Evolutionary conservation across 257 asterid species (phyloP), one percentile per base, ranked within the genome.

Genomic region (Euphrasia confusa): DNA sequence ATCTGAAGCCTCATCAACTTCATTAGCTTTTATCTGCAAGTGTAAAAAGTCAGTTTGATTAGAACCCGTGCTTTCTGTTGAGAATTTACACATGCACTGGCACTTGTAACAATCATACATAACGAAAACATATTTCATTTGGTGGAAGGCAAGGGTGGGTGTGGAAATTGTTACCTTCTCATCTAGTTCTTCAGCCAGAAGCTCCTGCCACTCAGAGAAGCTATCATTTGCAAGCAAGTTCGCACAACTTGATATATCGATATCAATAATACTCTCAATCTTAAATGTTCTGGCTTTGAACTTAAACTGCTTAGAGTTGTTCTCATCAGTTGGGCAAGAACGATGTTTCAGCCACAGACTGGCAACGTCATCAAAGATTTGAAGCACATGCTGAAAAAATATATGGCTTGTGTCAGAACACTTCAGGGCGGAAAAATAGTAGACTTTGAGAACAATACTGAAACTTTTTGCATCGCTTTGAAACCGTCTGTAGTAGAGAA

Each of bases 171-270:
- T 73, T 71, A 81, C 92, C 84, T 76, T 80, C 61, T 85, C 94
- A 64, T 79, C 80, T 37, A 54, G 66, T 27, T 81, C 97, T 50
- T 78, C 89, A 67, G 85, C 63, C 59, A 84, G 73, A 66, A 87
- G 74, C 69, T 89, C 92, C 72, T 85, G 78, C 99, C 95, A 86
- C 78, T 89, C 95, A 26, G 70, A 67, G 53, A 84, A 84, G 74
- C 79, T 79, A 60, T 78, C 95, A 72, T 74, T 72, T 65, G 74
- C 69, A 66, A 83, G 78, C 58, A 82, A 72, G 72, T 75, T 70
- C 66, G 74, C 80, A 58, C 77, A 83, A 61, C 77, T 72, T 35
- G 99, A 89, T 63, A 81, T 71, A 77, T 89, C 97, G 68, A 87
- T 70, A 32, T 89, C 84, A 37, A 87, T 74, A 56, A 93, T 80